Evolutionary conservation across 805 yeast genomes (phyloP).

Genomic region (Sugiyamaella chiloensis): DNA sequence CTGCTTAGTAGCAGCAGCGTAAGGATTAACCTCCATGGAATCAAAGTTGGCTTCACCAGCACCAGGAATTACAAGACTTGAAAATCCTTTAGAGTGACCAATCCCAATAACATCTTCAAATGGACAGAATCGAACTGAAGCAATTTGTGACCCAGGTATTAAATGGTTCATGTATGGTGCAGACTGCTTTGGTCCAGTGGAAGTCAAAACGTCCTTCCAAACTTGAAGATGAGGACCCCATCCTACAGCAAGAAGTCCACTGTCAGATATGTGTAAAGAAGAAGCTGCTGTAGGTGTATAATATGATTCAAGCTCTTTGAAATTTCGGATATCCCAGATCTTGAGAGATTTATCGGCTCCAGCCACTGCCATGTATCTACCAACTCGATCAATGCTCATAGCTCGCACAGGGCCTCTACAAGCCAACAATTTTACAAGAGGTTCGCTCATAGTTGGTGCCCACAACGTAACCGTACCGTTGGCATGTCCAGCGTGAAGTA

Average conservation of each 20-base stretch:
- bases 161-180: constrained; percentile 92
- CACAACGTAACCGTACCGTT: constrained; percentile 91
- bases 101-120: constrained; percentile 94
- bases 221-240: constrained; percentile 95
- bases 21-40: constrained; percentile 90
- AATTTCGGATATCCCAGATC: constrained; percentile 90
- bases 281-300: constrained; percentile 82
- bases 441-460: constrained; percentile 86
- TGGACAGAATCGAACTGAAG: constrained; percentile 74
- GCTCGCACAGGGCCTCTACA: constrained; percentile 86
- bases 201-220: constrained; percentile 79
- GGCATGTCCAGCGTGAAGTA: constrained; percentile 87
- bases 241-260: constrained; percentile 82
- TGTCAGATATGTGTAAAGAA: constrained; percentile 75
- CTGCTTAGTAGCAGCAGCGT: constrained; percentile 82
- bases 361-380: constrained; percentile 88
- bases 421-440: constrained; percentile 76
- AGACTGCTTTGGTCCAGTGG: constrained; percentile 50
- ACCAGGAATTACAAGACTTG: constrained; percentile 91
- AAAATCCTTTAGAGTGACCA: constrained; percentile 75
- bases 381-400: constrained; percentile 84
- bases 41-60: constrained; percentile 98
- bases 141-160: constrained; percentile 71
- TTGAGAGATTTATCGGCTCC: constrained; percentile 83
- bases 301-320: constrained; percentile 62